Base-by-base conservation (phyloP, 805 yeast species). In the Wickerhamiella siamensis region DNA sequence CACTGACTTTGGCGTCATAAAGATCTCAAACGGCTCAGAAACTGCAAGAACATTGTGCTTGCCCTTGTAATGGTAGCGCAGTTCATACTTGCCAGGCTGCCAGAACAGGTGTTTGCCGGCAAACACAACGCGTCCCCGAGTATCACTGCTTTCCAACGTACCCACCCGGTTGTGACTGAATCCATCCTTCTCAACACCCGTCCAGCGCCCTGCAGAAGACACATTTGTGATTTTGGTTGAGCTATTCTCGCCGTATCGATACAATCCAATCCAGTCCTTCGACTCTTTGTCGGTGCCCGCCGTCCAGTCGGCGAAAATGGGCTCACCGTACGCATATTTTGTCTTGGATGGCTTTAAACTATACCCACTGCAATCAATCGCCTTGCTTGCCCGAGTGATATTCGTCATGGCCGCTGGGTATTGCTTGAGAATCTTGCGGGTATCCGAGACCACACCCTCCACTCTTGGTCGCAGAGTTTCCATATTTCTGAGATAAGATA, bases 221-320 rank as follows among this genome's bases (percentile, higher is more conserved):
- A 35, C 38, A 32, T 41, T 41, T 31, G 49, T 45, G 37, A 44
- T 45, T 10, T 40, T 33, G 16, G 21, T 20, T 8, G 41, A 63
- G 4, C 75, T 70, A 15, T 82, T 74, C 46, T 72, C 79, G 20
- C 72, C 61, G 8, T 79, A 69, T 41, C 72, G 71, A 59, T 82
- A 82, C 24, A 82, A 58, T 1, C 91, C 93, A 48, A 82, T 69
- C 94, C 94, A 82, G 55, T 80, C 87, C 34, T 64, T 66, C 0
- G 60, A 43, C 19, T 53, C 45, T 2, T 60, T 61, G 1, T 82
- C 79, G 10, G 31, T 17, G 22, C 39, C 45, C 1, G 77, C 63
- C 21, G 58, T 55, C 77, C 81, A 82, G 17, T 59, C 53, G 3
- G 79, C 69, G 17, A 55, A 55, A 20, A 82, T 67, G 2, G 79